Percentiles rank a stretch among this genome's conserved stretches.
phyloP scores from a whole-genome alignment of 768 basidiomycete species.

The Leccinum truebloodii region DNA sequence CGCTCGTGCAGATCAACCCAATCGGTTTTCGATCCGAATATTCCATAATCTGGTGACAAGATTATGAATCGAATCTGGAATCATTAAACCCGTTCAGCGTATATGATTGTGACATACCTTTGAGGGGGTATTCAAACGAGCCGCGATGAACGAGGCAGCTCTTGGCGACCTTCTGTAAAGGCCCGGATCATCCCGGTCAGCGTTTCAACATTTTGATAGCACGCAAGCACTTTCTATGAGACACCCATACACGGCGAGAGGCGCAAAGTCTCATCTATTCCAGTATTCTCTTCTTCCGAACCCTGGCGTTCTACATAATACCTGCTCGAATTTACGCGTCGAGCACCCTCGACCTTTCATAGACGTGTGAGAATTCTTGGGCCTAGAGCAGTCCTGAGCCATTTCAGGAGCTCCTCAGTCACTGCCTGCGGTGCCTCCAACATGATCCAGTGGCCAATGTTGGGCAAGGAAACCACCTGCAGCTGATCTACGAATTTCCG shows the following conservation, averaged over 20 bases:
- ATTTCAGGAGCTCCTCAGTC: conserved; percentile 46
- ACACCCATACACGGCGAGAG: background rate
- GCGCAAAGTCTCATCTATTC: background rate
- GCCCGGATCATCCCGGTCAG: background rate
- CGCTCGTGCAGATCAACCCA: background rate
- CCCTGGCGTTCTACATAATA: background rate
- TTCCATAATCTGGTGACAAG: background rate
- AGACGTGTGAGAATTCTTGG: conserved; percentile 2
- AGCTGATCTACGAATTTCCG: conserved; percentile 52
- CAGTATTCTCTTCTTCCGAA: background rate
- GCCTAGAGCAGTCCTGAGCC: conserved; percentile 37
- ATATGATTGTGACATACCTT: conserved; percentile 1
- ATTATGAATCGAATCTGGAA: background rate
- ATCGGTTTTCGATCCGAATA: background rate
- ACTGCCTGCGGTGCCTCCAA: conserved; percentile 59
- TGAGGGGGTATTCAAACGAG: background rate
- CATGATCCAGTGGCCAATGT: conserved; percentile 70
- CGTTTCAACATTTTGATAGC: background rate
- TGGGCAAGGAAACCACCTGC: conserved; percentile 53
- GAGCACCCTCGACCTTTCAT: conserved; percentile 1
- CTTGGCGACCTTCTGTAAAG: background rate
- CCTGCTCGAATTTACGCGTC: background rate
- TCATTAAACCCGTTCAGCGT: background rate
- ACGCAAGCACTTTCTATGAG: background rate
- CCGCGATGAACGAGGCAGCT: background rate